Percentiles rank a stretch among this genome's conserved stretches.
These are phyloP conservation scores for Salix purpurea DNA, from an alignment of 345 rosid species.

Conservation along the genomic window DNA sequence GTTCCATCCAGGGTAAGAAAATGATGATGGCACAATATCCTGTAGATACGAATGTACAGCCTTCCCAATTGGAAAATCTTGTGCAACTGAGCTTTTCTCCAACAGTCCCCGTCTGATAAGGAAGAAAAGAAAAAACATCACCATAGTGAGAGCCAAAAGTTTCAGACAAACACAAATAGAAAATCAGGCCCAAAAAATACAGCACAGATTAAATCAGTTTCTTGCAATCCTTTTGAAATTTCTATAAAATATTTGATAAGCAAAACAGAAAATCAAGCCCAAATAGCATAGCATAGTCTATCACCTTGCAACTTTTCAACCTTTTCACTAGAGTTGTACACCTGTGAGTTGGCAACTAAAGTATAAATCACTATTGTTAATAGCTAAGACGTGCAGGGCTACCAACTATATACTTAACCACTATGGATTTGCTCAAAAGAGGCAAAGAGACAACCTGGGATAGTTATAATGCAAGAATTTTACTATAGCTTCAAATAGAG, in stretches of 20 bases:
- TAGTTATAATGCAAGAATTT: background rate
- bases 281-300: no score
- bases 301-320: background rate
- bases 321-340: background rate
- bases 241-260: background rate
- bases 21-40: constrained; percentile 57
- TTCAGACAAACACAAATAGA: background rate
- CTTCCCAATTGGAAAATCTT: constrained; percentile 54
- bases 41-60: constrained; percentile 62
- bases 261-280: background rate
- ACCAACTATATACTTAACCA: background rate
- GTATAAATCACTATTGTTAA: background rate
- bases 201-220: background rate
- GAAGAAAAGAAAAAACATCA: constrained; percentile 1
- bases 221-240: background rate
- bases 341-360: background rate
- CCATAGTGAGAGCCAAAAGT: background rate
- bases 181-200: background rate
- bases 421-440: background rate
- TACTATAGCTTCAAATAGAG: background rate
- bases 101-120: constrained; percentile 58
- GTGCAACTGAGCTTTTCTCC: constrained; percentile 61
- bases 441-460: background rate
- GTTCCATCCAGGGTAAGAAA: constrained; percentile 73
- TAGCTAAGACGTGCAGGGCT: background rate